Percentiles rank a stretch among this genome's conserved stretches.
Conservation (phyloP, 2,329 filamentous ascomycete species). For the Aspergillus brasiliensis region DNA sequence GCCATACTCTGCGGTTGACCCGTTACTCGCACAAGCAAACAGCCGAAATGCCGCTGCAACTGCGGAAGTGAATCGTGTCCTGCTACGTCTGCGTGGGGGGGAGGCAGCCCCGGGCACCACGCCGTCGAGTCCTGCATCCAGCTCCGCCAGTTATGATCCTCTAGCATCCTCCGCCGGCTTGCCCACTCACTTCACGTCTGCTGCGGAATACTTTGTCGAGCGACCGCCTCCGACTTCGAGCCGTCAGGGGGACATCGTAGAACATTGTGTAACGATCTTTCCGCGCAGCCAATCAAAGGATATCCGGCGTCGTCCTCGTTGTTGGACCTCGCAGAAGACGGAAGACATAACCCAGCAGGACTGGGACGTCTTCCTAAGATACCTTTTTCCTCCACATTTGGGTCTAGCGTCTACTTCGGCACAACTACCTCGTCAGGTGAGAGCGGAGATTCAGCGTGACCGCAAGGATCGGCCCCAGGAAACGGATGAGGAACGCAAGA, state of each 20-base stretch:
- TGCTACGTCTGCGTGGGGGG: conserved; percentile 24
- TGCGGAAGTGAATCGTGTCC: conserved; percentile 14
- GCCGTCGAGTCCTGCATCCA: conserved; percentile 20
- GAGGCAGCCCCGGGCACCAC: conserved; percentile 21
- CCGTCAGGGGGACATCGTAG: conserved; percentile 28
- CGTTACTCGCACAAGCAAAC: conserved; percentile 30
- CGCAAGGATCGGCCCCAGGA: conserved; percentile 47
- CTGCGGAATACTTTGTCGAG: conserved; percentile 43
- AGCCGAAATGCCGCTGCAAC: conserved; percentile 21
- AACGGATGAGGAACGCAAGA: conserved; percentile 42
- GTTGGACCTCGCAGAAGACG: conserved; percentile 37
- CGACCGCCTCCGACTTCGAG: conserved; percentile 31
- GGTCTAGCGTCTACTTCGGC: conserved; percentile 40
- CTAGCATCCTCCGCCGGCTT: conserved; percentile 16
- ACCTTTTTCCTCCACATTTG: conserved; percentile 44
- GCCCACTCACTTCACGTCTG: conserved; percentile 38
- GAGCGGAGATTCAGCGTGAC: conserved; percentile 44
- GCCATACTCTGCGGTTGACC: conserved; percentile 46
- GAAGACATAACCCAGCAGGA: conserved; percentile 44
- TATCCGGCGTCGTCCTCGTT: conserved; percentile 45
- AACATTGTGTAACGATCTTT: conserved; percentile 45
- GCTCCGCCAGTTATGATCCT: conserved; percentile 13
- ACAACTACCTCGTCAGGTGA: conserved; percentile 40
- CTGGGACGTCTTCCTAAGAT: conserved; percentile 47
- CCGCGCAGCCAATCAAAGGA: conserved; percentile 45